Base-by-base conservation (phyloP, 2,329 filamentous ascomycete genomes). In the Nigrospora sphaerica region DNA sequence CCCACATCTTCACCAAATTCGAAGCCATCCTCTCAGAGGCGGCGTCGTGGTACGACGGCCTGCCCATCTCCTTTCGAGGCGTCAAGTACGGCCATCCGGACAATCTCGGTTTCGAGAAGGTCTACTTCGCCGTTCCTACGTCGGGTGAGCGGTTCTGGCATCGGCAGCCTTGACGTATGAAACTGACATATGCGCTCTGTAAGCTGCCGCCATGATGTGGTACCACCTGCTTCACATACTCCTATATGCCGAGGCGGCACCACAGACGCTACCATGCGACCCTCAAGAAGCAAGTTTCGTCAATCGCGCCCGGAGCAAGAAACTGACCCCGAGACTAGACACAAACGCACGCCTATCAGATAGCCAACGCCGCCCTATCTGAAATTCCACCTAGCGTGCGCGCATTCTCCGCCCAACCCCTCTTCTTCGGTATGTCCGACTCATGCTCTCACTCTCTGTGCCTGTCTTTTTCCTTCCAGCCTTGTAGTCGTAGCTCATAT, bases 191-290 rank as follows among this genome's bases (percentile, higher is more conserved):
- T 12, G 12, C 33, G n/a, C 12, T 23, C 14, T 28, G 6, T 32
- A 16, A 47, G 46, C 46, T n/a, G 38, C 42, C 23, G 42, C 46
- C 16, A 48, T 48, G 42, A 48, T 48, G 42, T 48, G 42, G 46
- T 48, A 48, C 31, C 46, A 48, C 43, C 38, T 48, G 6, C 36
- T 46, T n/a, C 32, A 40, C 23, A 45, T 48, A 13, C 36, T 48
- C 12, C 32, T 48, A 16, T 39, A 13, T n/a, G 46, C 46, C 10
- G 46, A 48, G 17, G 11, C 42, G n/a, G 35, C 31, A 19, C n/a
- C 34, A 13, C 12, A n/a, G n/a, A n/a, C n/a, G n/a, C n/a, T n/a
- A n/a, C n/a, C n/a, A n/a, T n/a, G n/a, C 12, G 11, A 41, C 16
- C 39, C 45, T 13, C 42, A 23, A 9, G 11, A 38, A 38, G 12